A percentile compares a stretch with the other conserved stretches of the same genome.
phyloP scores from a whole-genome alignment of 768 basidiomycete species.

The Boletus coccyginus region DNA sequence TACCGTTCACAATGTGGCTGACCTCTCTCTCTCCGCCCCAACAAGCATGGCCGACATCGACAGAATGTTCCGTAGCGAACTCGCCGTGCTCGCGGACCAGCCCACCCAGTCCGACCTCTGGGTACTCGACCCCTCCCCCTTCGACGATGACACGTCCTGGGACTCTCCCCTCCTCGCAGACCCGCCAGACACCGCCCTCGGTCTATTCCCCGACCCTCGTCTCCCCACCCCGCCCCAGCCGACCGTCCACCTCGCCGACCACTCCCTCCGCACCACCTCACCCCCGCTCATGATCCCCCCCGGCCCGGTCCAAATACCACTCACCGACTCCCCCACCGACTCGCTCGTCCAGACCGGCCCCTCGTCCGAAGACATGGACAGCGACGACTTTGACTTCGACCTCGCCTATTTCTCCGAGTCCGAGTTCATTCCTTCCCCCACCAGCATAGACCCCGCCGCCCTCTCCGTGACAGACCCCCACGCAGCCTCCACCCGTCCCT shows the following conservation, averaged over 20 bases:
- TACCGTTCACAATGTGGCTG: slow-evolving; percentile 20
- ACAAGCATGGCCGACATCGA: slow-evolving; percentile 23
- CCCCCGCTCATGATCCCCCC: not conserved
- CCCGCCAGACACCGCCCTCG: not conserved
- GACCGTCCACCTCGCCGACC: slow-evolving; percentile 26
- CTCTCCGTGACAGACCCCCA: not conserved
- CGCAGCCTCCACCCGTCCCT: slow-evolving; percentile 7
- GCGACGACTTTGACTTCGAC: slow-evolving; percentile 17
- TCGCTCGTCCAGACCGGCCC: not conserved
- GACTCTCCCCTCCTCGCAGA: not conserved
- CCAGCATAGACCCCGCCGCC: slow-evolving; percentile 8
- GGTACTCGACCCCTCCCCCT: not conserved
- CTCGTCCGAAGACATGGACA: slow-evolving; percentile 18
- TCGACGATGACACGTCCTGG: not conserved
- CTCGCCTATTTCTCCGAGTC: slow-evolving; percentile 22
- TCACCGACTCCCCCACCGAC: slow-evolving; percentile 1
- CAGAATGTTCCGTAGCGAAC: slow-evolving; percentile 21
- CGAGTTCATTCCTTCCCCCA: slow-evolving; percentile 18
- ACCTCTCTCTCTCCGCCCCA: not conserved
- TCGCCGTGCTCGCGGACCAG: slow-evolving; percentile 13
- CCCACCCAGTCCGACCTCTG: slow-evolving; percentile 4
- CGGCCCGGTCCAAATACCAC: slow-evolving; percentile 4
- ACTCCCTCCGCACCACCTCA: slow-evolving; percentile 1
- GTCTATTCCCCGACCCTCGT: slow-evolving; percentile 12
- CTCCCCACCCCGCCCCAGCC: slow-evolving; percentile 8